Evolutionary conservation across 768 basidiomycete species (phyloP), one percentile per base, ranked within the genome.

Genomic region (Candolleomyces eurysporus): DNA sequence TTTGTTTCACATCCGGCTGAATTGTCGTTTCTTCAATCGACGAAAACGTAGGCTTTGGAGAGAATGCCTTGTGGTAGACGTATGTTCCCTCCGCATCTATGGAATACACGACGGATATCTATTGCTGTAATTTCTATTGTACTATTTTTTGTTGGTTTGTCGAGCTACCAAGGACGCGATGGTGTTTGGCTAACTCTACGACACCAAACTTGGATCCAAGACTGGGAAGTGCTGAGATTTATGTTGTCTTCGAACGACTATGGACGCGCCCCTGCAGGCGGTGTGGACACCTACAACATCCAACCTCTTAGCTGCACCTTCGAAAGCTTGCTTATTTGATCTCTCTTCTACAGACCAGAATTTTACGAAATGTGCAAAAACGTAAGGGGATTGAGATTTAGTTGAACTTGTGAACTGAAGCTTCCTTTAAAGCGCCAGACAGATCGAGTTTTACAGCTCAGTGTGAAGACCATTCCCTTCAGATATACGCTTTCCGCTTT

Each of bases 381-480:
- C 88, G 88, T 86, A 63, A 22, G 22, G 5, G 11, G n/a, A 30
- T 51, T 46, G 5, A 26, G 26, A 26, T 26, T 26, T 26, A 2
- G 5, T 1, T 13, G 17, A 21, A 22, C 36, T 26, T 19, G 22
- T 46, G 50, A 17, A 19, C 10, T 31, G 19, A 45, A 14, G 31
- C 46, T 40, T 48, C 30, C 58, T 43, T 36, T 11, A 95, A 92
- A 88, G 90, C 84, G 64, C 81, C 85, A 14, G 92, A 95, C 66
- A 92, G 91, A 0, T 84, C 87, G 4, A 79, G 78, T 16, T 73
- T 88, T 0, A 78, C 96, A 11, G 77, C 84, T 0, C 85, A 89
- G 42, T 88, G 86, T 64, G 93, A 96, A 71, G 85, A 92, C 65
- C 75, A 88, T 21, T 77, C 80, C 0, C 80, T 92, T 48, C 84